phyloP scores from a whole-genome alignment of 805 yeast genomes.

The Wickerhamomyces strasburgensis region DNA sequence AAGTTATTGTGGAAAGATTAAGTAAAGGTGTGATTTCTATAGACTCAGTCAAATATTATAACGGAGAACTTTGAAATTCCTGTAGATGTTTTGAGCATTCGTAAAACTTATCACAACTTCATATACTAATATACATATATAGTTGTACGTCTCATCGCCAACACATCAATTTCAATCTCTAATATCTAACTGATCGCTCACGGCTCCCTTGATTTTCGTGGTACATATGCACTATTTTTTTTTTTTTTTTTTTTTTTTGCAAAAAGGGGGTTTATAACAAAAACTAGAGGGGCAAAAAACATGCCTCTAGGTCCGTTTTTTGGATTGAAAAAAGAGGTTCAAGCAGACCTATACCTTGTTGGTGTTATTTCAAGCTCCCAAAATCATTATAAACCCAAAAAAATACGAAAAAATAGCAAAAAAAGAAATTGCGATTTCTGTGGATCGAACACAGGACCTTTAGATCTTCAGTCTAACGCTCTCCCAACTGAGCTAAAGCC shows the following conservation, averaged over 20 bases:
- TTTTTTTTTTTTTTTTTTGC: too few species aligned
- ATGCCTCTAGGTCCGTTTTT: background rate
- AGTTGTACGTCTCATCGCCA: background rate
- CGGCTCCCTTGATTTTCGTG: too few species aligned
- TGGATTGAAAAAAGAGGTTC: background rate
- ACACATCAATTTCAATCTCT: too few species aligned
- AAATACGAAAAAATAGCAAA: background rate
- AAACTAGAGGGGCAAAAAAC: background rate
- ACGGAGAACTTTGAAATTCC: background rate
- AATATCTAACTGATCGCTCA: too few species aligned
- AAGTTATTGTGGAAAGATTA: slow-evolving; percentile 9
- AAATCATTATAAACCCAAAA: background rate
- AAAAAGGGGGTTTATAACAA: background rate
- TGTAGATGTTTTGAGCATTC: background rate
- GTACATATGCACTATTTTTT: too few species aligned
- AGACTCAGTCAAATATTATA: background rate
- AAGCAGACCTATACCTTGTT: too few species aligned
- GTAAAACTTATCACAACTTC: background rate
- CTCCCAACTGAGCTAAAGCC: slow-evolving; percentile 32
- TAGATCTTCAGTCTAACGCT: slow-evolving; percentile 46
- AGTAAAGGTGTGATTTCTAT: slow-evolving; percentile 7
- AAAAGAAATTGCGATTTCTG: slow-evolving; percentile 47
- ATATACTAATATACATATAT: background rate
- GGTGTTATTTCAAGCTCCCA: too few species aligned
- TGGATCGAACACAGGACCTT: slow-evolving; percentile 84